Evolutionary conservation across 2,329 filamentous ascomycete species (phyloP).

Genomic region (Exserohilum turcica): DNA sequence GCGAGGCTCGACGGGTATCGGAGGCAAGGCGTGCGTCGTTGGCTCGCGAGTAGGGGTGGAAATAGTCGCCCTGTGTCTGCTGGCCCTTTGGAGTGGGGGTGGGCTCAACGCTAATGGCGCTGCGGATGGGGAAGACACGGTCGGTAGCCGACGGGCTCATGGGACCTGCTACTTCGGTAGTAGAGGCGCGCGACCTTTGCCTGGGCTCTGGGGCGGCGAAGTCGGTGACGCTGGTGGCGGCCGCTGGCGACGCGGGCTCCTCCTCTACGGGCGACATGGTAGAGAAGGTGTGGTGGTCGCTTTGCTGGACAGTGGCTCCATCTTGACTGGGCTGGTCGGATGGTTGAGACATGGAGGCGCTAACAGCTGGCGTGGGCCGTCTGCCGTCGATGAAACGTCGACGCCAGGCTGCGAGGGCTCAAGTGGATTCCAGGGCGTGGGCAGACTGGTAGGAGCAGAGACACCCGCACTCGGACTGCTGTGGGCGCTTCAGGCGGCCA

Average conservation of each 20-base stretch:
- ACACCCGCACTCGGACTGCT: conserved; percentile 14
- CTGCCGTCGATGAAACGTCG: conserved; percentile 2
- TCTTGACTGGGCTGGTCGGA: conserved; percentile 17
- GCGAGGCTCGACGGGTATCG: conserved; percentile 34
- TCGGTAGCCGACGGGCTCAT: conserved; percentile 56
- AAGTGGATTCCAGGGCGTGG: not conserved
- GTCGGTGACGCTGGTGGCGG: conserved; percentile 7
- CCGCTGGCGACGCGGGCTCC: conserved; percentile 12
- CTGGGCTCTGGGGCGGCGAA: conserved; percentile 14
- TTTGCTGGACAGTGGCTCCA: conserved; percentile 13
- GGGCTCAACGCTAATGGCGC: conserved; percentile 73
- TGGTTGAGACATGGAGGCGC: conserved; percentile 37
- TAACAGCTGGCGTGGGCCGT: conserved; percentile 1
- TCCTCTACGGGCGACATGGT: conserved; percentile 23
- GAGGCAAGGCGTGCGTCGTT: conserved; percentile 30
- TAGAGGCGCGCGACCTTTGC: conserved; percentile 20
- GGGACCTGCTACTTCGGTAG: conserved; percentile 26
- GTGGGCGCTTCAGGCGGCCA: conserved; percentile 27
- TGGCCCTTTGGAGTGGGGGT: conserved; percentile 38
- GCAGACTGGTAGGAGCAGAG: conserved; percentile 5
- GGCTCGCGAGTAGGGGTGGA: conserved; percentile 38
- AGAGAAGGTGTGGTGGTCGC: conserved; percentile 10
- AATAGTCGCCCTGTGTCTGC: conserved; percentile 42
- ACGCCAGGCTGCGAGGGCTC: not conserved
- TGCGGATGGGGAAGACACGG: conserved; percentile 80